phyloP scores from a whole-genome alignment of 2,329 filamentous ascomycete species.

The Bisporella sp. region DNA sequence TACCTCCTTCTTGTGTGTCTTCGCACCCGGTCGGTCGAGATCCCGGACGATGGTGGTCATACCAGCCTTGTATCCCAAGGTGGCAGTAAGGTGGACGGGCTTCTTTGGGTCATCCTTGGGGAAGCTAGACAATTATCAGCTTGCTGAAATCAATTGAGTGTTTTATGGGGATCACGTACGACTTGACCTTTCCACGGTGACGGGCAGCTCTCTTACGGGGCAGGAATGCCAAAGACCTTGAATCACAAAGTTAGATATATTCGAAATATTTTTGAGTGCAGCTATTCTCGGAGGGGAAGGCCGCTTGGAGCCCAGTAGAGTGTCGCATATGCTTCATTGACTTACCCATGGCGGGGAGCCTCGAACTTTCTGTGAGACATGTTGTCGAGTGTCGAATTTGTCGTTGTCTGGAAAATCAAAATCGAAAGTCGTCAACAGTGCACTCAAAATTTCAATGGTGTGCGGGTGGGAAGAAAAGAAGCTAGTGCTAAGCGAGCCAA shows the following conservation, averaged over 20 bases:
- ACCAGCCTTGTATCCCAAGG: slow-evolving; percentile 99
- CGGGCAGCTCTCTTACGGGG: slow-evolving; percentile 88
- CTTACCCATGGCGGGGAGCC: slow-evolving; percentile 78
- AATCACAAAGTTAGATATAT: too few relatives aligned
- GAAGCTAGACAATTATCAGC: slow-evolving; percentile 51
- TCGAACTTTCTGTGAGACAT: slow-evolving; percentile 28
- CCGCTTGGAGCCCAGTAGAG: too few relatives aligned
- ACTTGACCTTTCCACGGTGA: slow-evolving; percentile 97
- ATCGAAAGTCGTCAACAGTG: not conserved
- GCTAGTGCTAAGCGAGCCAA: too few relatives aligned
- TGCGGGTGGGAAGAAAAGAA: too few relatives aligned
- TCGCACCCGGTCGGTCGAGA: slow-evolving; percentile 96
- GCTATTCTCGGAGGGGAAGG: too few relatives aligned
- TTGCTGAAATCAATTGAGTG: not conserved
- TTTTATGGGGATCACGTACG: slow-evolving; percentile 48
- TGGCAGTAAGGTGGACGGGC: slow-evolving; percentile 95
- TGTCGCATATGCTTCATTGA: too few relatives aligned
- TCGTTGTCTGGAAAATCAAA: not conserved
- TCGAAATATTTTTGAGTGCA: too few relatives aligned
- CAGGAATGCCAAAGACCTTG: slow-evolving; percentile 68
- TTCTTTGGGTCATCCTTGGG: slow-evolving; percentile 99
- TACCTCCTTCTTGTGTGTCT: slow-evolving; percentile 99
- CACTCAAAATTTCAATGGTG: too few relatives aligned
- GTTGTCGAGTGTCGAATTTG: slow-evolving; percentile 4
- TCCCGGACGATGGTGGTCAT: slow-evolving; percentile 98